Evolutionary conservation across 2,329 filamentous ascomycete genomes (phyloP).

Genomic region (Sporothrix pseudoabietina): DNA sequence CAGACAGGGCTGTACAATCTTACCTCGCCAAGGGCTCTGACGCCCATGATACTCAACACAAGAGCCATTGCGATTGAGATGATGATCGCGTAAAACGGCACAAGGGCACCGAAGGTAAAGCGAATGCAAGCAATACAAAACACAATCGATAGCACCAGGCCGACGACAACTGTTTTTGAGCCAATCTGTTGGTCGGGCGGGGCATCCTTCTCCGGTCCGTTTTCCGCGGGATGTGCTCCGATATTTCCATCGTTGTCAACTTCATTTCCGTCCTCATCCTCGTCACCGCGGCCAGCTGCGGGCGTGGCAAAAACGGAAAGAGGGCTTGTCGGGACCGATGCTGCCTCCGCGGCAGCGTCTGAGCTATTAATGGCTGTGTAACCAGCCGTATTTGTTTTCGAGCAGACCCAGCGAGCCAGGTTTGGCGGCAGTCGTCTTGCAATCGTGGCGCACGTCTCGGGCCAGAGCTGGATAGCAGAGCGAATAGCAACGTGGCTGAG

Average conservation of each 20-base stretch:
- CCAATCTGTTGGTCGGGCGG: conserved; percentile 81
- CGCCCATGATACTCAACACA: conserved; percentile 72
- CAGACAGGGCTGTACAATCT: not conserved
- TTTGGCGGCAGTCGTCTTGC: not conserved
- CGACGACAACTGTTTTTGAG: conserved; percentile 68
- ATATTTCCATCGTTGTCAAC: not conserved
- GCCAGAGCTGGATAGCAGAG: conserved; percentile 33
- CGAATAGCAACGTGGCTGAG: conserved; percentile 75
- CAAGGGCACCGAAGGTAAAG: conserved; percentile 75
- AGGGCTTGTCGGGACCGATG: conserved; percentile 31
- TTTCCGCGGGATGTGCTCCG: conserved; percentile 3
- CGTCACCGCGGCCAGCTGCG: conserved; percentile 24
- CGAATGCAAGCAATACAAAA: conserved; percentile 83
- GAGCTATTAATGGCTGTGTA: conserved; percentile 35
- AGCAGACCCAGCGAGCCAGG: not conserved
- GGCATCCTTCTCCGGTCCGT: conserved; percentile 67
- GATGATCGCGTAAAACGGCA: conserved; percentile 74
- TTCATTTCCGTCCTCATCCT: conserved; percentile 27
- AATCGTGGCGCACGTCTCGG: conserved; percentile 23
- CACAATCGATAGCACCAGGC: conserved; percentile 72
- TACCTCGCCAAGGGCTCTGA: conserved; percentile 65
- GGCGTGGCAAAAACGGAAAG: conserved; percentile 30
- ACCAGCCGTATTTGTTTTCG: conserved; percentile 31
- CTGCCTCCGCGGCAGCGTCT: not conserved
- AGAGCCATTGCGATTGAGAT: conserved; percentile 84